Evolutionary conservation across 2,329 filamentous ascomycete species (phyloP), one percentile per base, ranked within the genome.

Genomic region (Fusarium nematophilum): DNA sequence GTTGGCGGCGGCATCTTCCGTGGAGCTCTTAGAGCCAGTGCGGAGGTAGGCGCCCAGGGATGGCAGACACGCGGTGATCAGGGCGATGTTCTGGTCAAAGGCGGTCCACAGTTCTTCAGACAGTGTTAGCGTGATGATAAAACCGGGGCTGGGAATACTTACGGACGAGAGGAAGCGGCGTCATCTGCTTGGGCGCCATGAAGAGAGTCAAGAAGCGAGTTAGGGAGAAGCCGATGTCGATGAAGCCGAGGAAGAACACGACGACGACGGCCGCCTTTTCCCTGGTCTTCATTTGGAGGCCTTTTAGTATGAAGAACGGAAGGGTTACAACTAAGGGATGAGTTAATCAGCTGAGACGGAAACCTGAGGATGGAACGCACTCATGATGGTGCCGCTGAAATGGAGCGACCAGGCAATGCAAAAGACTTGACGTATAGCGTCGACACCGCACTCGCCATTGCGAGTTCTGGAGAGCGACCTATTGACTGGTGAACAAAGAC

Each of bases 161-260:
- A 44, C 40, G 18, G n/a, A 44, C 29, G 5, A 17, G 14, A 15
- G 40, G 13, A 3, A 44, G 27, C 7, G 23, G 17, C 8, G n/a
- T 29, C 9, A 44, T 10, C 8, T 18, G 21, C 21, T 21, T 18
- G 23, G 14, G 7, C 7, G 11, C 31, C 10, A 48, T 13, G 9
- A 21, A 14, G 31, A 48, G 18, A n/a, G 13, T 29, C 3, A 48
- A 11, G 17, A 48, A 38, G 6, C 45, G 13, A 7, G 34, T 48
- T 13, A 48, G 17, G 15, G 21, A 17, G 34, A 48, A 39, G 7
- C 31, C 34, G 2, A 48, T 27, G 21, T 48, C 45, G 14, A 48
- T 18, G 7, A 48, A 29, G n/a, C 45, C 45, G 18, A 48, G 45
- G 13, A 21, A n/a, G 31, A 48, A 48, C 11, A 30, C n/a, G 9